These are phyloP conservation scores for Penicillium sp. DNA, from an alignment of 2,329 filamentous ascomycete genomes.

Conservation along the genomic window DNA sequence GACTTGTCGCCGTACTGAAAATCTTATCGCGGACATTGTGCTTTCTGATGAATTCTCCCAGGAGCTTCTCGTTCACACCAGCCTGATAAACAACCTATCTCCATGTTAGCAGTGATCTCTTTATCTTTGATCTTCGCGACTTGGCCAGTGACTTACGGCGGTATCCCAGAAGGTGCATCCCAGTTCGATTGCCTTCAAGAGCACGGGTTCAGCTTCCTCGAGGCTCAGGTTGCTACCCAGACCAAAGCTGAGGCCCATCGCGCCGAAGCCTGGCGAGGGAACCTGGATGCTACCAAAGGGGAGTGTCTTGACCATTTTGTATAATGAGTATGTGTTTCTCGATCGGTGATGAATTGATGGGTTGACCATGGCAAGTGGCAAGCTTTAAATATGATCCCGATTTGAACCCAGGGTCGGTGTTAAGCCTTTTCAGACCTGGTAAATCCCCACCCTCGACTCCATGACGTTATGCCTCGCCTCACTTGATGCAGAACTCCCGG, in stretches of 20 bases:
- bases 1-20: constrained; percentile 38
- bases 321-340: too few relatives aligned
- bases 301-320: constrained; percentile 43
- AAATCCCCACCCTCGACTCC: neutral
- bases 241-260: constrained; percentile 50
- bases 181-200: constrained; percentile 50
- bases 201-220: constrained; percentile 50
- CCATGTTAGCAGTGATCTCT: neutral
- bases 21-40: constrained; percentile 52
- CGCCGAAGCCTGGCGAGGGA: constrained; percentile 48
- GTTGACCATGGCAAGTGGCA: neutral
- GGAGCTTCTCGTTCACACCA: constrained; percentile 51
- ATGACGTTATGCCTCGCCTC: neutral
- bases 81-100: constrained; percentile 46
- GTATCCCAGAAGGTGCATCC: constrained; percentile 50
- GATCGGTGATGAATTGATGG: neutral
- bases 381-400: neutral
- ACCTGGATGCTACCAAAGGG: constrained; percentile 42
- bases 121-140: neutral
- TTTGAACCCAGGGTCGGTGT: neutral
- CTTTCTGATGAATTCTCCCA: constrained; percentile 52
- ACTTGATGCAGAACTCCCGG: neutral
- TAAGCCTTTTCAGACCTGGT: neutral
- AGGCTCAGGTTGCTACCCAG: constrained; percentile 44
- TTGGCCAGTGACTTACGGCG: constrained; percentile 32